These are phyloP conservation scores for Pythium monospermum DNA, from an alignment of 352 stramenopile genomes.

Conservation along the genomic window DNA sequence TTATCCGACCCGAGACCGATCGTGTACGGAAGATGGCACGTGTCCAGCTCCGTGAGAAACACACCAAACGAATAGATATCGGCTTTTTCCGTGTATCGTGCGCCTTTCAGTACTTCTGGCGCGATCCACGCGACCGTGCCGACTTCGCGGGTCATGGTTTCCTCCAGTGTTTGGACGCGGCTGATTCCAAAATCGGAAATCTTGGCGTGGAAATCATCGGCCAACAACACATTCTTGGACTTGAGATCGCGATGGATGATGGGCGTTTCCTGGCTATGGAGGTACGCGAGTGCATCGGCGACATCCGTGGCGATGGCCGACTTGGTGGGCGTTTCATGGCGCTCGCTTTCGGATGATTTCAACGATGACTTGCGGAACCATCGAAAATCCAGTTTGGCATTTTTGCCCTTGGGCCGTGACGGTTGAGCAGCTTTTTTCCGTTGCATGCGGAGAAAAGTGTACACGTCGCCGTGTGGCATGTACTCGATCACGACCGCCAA, in stretches of 20 bases:
- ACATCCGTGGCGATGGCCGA: slow-evolving; percentile 9
- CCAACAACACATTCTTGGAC: slow-evolving; percentile 12
- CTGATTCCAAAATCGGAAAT: slow-evolving; percentile 34
- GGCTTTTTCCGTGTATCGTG: slow-evolving; percentile 25
- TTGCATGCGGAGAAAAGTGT: slow-evolving; percentile 17
- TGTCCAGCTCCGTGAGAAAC: slow-evolving; percentile 31
- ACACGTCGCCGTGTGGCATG: slow-evolving; percentile 25
- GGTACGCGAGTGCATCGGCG: slow-evolving; percentile 14
- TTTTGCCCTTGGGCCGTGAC: background rate
- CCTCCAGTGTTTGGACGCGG: slow-evolving; percentile 14
- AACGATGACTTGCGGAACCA: slow-evolving; percentile 4
- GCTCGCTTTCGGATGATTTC: background rate
- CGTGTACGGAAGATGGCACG: slow-evolving; percentile 17
- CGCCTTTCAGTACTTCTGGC: slow-evolving; percentile 29
- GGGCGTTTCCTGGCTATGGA: slow-evolving; percentile 11
- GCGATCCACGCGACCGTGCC: slow-evolving; percentile 38
- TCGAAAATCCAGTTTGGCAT: slow-evolving; percentile 5
- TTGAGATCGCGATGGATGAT: slow-evolving; percentile 12
- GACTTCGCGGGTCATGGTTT: slow-evolving; percentile 31
- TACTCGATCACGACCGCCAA: slow-evolving; percentile 31
- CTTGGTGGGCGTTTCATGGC: no score
- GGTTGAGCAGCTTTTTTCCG: slow-evolving; percentile 9
- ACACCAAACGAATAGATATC: slow-evolving; percentile 43
- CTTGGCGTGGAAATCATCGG: slow-evolving; percentile 13
- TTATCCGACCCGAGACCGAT: slow-evolving; percentile 4